Evolutionary conservation across 805 yeast genomes (phyloP).

Genomic region (Candida hungchunana): DNA sequence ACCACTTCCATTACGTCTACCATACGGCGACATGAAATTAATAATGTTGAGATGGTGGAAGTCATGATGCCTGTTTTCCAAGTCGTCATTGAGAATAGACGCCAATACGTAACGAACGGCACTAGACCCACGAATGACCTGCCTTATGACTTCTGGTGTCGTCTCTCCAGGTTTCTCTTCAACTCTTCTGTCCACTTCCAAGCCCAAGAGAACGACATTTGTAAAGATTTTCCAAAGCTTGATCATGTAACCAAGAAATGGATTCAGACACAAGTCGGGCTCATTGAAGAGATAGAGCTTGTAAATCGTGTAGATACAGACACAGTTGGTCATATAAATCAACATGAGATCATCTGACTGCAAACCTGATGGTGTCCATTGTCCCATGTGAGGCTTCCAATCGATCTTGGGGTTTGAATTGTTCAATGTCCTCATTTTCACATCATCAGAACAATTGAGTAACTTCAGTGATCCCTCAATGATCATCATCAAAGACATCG

Average conservation of each 20-base stretch:
- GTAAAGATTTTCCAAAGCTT: slow-evolving; percentile 68
- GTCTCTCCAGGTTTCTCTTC: slow-evolving; percentile 30
- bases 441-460: slow-evolving; percentile 41
- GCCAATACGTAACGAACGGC: slow-evolving; percentile 62
- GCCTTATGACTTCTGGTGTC: slow-evolving; percentile 44
- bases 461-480: slow-evolving; percentile 33
- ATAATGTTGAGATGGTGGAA: slow-evolving; percentile 52
- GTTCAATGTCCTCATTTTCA: slow-evolving; percentile 35
- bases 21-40: slow-evolving; percentile 64
- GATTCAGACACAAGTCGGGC: slow-evolving; percentile 48
- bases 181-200: slow-evolving; percentile 53
- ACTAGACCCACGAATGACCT: slow-evolving; percentile 56
- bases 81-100: slow-evolving; percentile 50
- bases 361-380: slow-evolving; percentile 36
- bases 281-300: slow-evolving; percentile 34
- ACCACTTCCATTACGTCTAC: slow-evolving; percentile 57
- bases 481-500: slow-evolving; percentile 31
- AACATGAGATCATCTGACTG: slow-evolving; percentile 37
- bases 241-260: slow-evolving; percentile 54
- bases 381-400: slow-evolving; percentile 30
- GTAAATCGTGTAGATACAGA: slow-evolving; percentile 40
- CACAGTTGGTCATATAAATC: slow-evolving; percentile 41
- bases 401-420: slow-evolving; percentile 34
- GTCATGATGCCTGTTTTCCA: slow-evolving; percentile 45
- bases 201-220: slow-evolving; percentile 50